These are phyloP conservation scores for Backusella parvicylindrica DNA, from an alignment of 192 early-diverging fungal genomes.

Conservation along the genomic window DNA sequence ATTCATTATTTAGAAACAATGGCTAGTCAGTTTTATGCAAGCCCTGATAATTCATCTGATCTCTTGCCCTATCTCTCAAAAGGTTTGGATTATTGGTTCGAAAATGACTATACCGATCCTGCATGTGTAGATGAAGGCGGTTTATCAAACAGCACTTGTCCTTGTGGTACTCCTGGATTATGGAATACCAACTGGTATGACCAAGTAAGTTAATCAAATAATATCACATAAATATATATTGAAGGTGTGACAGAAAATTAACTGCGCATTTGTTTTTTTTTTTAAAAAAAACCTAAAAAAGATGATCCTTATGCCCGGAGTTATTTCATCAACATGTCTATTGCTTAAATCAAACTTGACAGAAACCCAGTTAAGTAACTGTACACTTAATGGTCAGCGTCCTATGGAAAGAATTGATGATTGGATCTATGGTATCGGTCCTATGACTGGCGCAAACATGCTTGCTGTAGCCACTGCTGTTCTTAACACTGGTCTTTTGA, in stretches of 20 bases:
- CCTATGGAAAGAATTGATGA: constrained; percentile 9
- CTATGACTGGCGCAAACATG: constrained; percentile 23
- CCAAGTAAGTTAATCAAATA: constrained; percentile 28
- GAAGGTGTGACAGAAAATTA: not conserved
- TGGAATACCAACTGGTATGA: constrained; percentile 33
- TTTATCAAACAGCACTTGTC: constrained; percentile 23
- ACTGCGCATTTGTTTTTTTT: not conserved
- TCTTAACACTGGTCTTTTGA: constrained; percentile 10
- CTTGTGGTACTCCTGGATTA: constrained; percentile 31
- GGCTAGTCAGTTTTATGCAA: constrained; percentile 9
- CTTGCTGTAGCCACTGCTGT: constrained; percentile 17
- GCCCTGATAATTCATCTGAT: not conserved
- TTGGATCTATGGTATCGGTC: constrained; percentile 14
- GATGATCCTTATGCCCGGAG: constrained; percentile 14
- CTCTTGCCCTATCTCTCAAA: constrained; percentile 6
- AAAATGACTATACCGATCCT: constrained; percentile 11
- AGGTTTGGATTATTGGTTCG: constrained; percentile 25
- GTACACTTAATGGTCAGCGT: constrained; percentile 7
- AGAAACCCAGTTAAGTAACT: not conserved
- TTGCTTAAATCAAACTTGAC: constrained; percentile 8
- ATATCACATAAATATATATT: not conserved
- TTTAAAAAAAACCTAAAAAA: not conserved
- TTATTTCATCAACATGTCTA: constrained; percentile 19
- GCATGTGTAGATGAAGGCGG: constrained; percentile 19
- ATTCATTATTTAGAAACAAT: constrained; percentile 7